Conservation (phyloP, 257 asterid species). For the Solanum pinnatisectum region DNA sequence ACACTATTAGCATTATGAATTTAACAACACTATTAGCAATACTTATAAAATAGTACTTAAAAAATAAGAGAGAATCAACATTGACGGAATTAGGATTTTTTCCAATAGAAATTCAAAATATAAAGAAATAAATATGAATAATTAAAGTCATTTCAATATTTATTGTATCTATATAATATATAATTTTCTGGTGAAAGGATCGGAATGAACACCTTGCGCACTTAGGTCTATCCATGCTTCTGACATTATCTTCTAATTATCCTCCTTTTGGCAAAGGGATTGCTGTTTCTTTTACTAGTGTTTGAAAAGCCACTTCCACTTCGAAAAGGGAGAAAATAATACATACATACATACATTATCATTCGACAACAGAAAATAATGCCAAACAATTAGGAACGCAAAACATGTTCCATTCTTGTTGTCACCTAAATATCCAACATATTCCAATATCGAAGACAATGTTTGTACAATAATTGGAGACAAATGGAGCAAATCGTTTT, state of each 20-base stretch:
- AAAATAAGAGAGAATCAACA: not conserved
- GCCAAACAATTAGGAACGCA: not conserved
- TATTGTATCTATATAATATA: not conserved
- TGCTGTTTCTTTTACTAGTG: not conserved
- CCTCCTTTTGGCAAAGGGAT: not conserved
- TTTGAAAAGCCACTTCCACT: not conserved
- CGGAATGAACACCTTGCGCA: not conserved
- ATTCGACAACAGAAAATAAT: not conserved
- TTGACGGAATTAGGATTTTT: not conserved
- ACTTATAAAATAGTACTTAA: not conserved
- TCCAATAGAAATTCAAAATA: not conserved
- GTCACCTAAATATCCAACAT: not conserved
- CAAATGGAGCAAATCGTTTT: not conserved
- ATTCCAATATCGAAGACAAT: not conserved
- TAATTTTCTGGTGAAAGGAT: not conserved
- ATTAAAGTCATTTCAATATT: not conserved
- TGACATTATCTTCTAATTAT: not conserved
- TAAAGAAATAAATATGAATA: not conserved
- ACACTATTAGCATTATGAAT: not conserved
- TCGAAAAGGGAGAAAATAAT: not conserved
- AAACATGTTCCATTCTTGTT: not conserved
- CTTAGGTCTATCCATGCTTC: not conserved
- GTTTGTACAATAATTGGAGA: not conserved
- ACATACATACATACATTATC: not conserved
- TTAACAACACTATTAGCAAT: not conserved